A percentile compares a stretch with the other conserved stretches of the same genome.
Conservation (phyloP, 495 filamentous ascomycete genomes). For the Talaromyces thailandensis region DNA sequence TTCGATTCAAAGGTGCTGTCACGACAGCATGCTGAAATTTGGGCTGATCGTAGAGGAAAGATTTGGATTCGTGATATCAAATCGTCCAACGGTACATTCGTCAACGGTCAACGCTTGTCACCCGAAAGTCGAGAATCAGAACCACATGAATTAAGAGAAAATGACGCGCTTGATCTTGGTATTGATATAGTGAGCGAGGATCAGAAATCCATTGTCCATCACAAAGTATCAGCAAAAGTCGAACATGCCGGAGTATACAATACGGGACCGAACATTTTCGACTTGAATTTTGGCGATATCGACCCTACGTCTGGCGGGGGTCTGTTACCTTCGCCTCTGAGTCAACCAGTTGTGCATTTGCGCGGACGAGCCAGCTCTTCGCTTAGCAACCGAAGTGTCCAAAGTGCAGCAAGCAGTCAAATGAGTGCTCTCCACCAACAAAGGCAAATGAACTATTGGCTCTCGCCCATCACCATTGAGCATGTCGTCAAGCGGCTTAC, state of each 20-base stretch:
- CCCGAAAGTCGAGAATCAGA: constrained; percentile 92
- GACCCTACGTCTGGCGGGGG: constrained; percentile 60
- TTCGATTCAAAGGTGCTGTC: constrained; percentile 98
- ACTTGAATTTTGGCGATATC: constrained; percentile 84
- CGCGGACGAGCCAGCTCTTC: constrained; percentile 68
- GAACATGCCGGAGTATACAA: constrained; percentile 81
- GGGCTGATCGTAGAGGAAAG: constrained; percentile 82
- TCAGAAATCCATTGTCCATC: constrained; percentile 94
- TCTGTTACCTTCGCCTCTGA: constrained; percentile 54
- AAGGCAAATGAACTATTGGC: constrained; percentile 68
- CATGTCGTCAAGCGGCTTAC: constrained; percentile 90
- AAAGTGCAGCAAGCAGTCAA: constrained; percentile 48
- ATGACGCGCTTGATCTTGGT: constrained; percentile 84
- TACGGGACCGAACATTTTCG: constrained; percentile 59
- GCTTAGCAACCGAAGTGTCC: constrained; percentile 45
- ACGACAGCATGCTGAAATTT: constrained; percentile 91
- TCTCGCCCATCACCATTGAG: constrained; percentile 83
- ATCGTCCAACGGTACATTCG: constrained; percentile 97
- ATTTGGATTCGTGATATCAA: constrained; percentile 96
- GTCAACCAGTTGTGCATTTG: constrained; percentile 47
- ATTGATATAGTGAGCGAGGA: constrained; percentile 99
- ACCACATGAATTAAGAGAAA: constrained; percentile 78
- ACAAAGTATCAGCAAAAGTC: constrained; percentile 93
- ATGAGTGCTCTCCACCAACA: constrained; percentile 54
- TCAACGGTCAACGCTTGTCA: constrained; percentile 85